These are phyloP conservation scores for Papiliotrema terrestris DNA, from an alignment of 1,284 basidiomycete species.

Conservation along the genomic window DNA sequence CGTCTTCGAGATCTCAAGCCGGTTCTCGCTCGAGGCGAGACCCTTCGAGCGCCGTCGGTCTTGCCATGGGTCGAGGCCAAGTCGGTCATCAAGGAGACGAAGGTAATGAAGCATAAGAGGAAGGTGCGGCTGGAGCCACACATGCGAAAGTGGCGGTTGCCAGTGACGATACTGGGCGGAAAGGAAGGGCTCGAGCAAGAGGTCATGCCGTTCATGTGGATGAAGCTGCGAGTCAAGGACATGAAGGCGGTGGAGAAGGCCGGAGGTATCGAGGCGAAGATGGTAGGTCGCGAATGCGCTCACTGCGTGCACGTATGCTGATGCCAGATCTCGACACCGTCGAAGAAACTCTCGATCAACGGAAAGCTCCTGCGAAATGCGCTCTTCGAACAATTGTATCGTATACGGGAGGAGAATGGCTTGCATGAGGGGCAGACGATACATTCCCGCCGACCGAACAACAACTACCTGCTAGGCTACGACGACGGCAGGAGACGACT, in stretches of 20 bases:
- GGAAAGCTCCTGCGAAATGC: constrained; percentile 38
- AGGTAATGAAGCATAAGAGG: neutral
- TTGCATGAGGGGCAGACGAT: neutral
- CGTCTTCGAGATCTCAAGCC: neutral
- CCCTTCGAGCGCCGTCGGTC: neutral
- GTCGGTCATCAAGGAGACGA: neutral
- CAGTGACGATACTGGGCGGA: neutral
- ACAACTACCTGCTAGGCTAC: neutral
- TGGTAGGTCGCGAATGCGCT: constrained; percentile 30
- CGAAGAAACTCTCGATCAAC: constrained; percentile 38
- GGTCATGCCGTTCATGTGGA: constrained; percentile 22
- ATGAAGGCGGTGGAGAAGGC: constrained; percentile 43
- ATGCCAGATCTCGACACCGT: constrained; percentile 38
- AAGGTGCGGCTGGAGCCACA: neutral
- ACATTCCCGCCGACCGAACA: neutral
- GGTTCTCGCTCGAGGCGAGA: neutral
- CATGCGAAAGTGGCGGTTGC: neutral
- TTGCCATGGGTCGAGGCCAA: neutral
- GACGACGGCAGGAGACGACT: neutral
- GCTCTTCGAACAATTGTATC: constrained; percentile 40
- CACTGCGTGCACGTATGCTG: neutral
- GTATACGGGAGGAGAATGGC: constrained; percentile 1
- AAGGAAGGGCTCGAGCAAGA: neutral
- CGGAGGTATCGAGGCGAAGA: constrained; percentile 45
- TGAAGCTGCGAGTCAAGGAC: constrained; percentile 39